phyloP scores from a whole-genome alignment of 352 stramenopile species.

The Phytophthora kernoviae region DNA sequence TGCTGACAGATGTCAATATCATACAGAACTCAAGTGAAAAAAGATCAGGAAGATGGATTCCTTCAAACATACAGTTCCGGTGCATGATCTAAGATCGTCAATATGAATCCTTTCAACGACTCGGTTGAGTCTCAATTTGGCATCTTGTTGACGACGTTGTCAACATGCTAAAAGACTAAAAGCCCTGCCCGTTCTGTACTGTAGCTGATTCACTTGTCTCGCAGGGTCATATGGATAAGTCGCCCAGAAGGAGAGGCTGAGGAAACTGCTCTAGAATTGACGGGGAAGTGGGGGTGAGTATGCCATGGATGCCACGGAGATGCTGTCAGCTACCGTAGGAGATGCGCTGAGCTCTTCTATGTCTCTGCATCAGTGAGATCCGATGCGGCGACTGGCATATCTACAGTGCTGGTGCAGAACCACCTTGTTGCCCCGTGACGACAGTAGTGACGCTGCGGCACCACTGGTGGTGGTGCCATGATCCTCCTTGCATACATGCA shows the following conservation, averaged over 20 bases:
- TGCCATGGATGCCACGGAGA: background rate
- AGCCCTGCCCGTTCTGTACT: background rate
- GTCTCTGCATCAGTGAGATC: background rate
- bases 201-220: too few species aligned
- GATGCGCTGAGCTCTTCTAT: background rate
- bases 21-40: slow-evolving; percentile 1
- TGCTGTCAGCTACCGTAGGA: background rate
- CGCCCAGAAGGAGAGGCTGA: background rate
- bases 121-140: background rate
- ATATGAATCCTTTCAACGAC: background rate
- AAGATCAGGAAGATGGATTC: background rate
- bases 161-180: background rate
- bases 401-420: background rate
- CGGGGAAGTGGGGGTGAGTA: background rate
- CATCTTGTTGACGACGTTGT: background rate
- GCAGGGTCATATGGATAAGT: background rate
- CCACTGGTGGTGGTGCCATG: too few species aligned
- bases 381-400: background rate
- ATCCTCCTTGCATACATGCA: too few species aligned
- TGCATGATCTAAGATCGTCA: slow-evolving; percentile 10
- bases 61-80: slow-evolving; percentile 22
- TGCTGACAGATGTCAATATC: slow-evolving; percentile 5
- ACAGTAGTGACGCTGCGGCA: too few species aligned
- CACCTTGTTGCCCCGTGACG: background rate
- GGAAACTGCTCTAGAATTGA: background rate